Percentiles rank a stretch among this genome's conserved stretches.
Conservation (phyloP, 192 early-diverging fungal genomes). For the Chytriomyces sp. region DNA sequence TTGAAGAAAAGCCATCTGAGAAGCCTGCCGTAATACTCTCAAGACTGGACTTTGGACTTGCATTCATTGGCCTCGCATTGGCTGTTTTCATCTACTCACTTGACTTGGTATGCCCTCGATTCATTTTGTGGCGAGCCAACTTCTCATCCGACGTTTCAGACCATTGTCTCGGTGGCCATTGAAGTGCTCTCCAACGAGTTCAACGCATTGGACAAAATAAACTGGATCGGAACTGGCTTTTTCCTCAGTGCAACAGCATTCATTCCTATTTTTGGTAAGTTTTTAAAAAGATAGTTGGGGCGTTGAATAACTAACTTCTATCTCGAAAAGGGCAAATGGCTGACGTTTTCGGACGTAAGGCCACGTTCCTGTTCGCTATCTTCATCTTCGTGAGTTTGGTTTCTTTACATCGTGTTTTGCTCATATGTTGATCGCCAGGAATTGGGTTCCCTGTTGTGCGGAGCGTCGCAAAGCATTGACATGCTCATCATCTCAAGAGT, state of each 20-base stretch:
- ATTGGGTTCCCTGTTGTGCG: constrained; percentile 77
- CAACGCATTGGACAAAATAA: constrained; percentile 41
- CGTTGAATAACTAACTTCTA: background rate
- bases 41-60: constrained; percentile 21
- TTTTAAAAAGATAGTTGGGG: too few relatives aligned
- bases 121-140: too few relatives aligned
- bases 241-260: constrained; percentile 36
- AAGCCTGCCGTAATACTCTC: constrained; percentile 10
- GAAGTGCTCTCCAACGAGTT: constrained; percentile 31
- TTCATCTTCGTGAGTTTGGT: constrained; percentile 75
- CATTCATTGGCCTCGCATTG: constrained; percentile 32
- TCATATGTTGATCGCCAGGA: too few relatives aligned
- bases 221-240: constrained; percentile 46
- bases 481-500: constrained; percentile 74
- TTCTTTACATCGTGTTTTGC: too few relatives aligned
- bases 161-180: too few relatives aligned
- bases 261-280: constrained; percentile 29
- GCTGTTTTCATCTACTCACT: constrained; percentile 44
- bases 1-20: too few relatives aligned
- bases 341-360: constrained; percentile 51
- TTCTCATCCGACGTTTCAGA: too few relatives aligned
- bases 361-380: constrained; percentile 63
- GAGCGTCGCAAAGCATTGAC: constrained; percentile 58
- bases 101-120: constrained; percentile 37
- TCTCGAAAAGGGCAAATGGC: constrained; percentile 52